phyloP scores from a whole-genome alignment of 805 yeast species.

The Saccharomycopsis sp. region DNA sequence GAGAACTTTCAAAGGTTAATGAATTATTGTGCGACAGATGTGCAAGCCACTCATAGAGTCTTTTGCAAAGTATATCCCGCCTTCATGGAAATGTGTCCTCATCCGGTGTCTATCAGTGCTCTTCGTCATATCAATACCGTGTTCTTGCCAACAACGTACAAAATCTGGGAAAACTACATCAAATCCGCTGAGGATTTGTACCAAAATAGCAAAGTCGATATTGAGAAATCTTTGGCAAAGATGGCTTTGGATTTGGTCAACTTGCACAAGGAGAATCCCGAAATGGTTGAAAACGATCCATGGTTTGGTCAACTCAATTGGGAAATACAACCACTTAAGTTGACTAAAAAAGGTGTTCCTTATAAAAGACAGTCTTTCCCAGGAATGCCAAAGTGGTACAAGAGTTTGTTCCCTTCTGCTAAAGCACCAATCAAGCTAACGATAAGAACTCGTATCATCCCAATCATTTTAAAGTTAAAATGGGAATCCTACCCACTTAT shows the following conservation, averaged over 20 bases:
- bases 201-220: constrained; percentile 45
- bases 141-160: constrained; percentile 64
- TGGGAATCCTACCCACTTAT: constrained; percentile 82
- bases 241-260: constrained; percentile 54
- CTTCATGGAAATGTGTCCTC: constrained; percentile 66
- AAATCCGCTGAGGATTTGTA: constrained; percentile 57
- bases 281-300: constrained; percentile 53
- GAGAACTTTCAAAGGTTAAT: constrained; percentile 53
- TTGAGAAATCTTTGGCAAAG: constrained; percentile 47
- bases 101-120: constrained; percentile 91
- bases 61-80: constrained; percentile 60
- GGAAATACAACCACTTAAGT: constrained; percentile 51
- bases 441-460: constrained; percentile 65
- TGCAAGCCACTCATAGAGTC: constrained; percentile 61
- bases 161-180: constrained; percentile 67
- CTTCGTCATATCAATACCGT: constrained; percentile 62
- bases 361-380: constrained; percentile 70
- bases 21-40: constrained; percentile 82
- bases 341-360: constrained; percentile 62
- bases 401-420: constrained; percentile 39
- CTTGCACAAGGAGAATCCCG: constrained; percentile 32
- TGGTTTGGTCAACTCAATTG: constrained; percentile 91
- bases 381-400: constrained; percentile 93
- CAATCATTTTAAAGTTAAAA: constrained; percentile 61
- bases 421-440: constrained; percentile 45